A percentile compares a stretch with the other conserved stretches of the same genome.
phyloP scores from a whole-genome alignment of 2,329 filamentous ascomycete species.

The Trichophyton rubrum region DNA sequence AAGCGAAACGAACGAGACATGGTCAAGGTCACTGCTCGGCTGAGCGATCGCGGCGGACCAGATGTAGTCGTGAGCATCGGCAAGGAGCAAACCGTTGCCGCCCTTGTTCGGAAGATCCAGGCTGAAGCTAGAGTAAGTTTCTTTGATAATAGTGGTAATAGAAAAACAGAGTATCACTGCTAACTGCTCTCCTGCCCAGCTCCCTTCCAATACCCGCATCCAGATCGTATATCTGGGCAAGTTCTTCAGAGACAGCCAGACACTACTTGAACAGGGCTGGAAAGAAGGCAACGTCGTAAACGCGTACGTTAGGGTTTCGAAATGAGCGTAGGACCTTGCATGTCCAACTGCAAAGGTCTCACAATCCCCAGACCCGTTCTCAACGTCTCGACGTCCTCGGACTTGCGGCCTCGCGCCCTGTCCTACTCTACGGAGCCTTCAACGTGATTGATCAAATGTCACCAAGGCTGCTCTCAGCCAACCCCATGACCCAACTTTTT shows the following conservation, averaged over 20 bases:
- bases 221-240: slow-evolving; percentile 71
- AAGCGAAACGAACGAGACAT: slow-evolving; percentile 46
- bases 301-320: slow-evolving; percentile 42
- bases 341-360: background rate
- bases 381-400: background rate
- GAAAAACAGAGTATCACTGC: background rate
- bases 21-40: slow-evolving; percentile 47
- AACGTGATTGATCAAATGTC: no score
- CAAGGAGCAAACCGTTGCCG: slow-evolving; percentile 52
- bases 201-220: slow-evolving; percentile 47
- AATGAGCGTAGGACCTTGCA: background rate
- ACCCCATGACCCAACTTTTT: background rate
- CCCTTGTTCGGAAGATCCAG: slow-evolving; percentile 50
- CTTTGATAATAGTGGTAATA: background rate
- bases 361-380: background rate
- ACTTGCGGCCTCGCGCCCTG: background rate
- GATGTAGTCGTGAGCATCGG: slow-evolving; percentile 49
- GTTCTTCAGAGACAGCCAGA: slow-evolving; percentile 56
- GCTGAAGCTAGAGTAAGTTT: slow-evolving; percentile 50
- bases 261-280: slow-evolving; percentile 61
- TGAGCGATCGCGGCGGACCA: slow-evolving; percentile 52
- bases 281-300: slow-evolving; percentile 63
- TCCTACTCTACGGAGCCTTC: background rate
- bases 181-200: slow-evolving; percentile 31
- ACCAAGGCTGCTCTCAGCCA: background rate